Evolutionary conservation across 495 filamentous ascomycete species (phyloP), one percentile per base, ranked within the genome.

Genomic region (Neurospora terricola): DNA sequence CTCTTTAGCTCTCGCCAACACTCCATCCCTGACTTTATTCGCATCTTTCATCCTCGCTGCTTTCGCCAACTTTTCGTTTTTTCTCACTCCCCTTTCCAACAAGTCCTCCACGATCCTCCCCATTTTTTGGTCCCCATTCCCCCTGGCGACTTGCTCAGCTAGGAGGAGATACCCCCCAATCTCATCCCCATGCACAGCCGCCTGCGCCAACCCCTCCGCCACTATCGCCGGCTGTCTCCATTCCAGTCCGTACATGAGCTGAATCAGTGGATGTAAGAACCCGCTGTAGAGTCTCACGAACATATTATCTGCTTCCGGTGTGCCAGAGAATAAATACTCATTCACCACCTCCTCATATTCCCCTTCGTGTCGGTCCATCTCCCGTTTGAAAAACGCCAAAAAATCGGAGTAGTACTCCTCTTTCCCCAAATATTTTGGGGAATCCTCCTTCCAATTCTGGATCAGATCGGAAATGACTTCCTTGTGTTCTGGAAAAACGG

Each of bases 171-270:
- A 86, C 18, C 38, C 75, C 7, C 79, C 81, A 0, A 91, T 78
- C 78, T 86, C 86, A 45, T 84, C 77, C 0, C 83, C 81, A 75
- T 93, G 90, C 8, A 92, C 86, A 4, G 90, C 88, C 10, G 91
- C 83, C 83, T 95, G 89, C 4, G 94, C 92, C 7, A 97, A 85
- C 3, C 83, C 94, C 85, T 96, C 90, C 2, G 93, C 92, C 21
- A 97, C 85, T 48, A 97, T 89, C 43, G 91, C 92, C 5, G 92
- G 92, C 77, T 95, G 92, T 2, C 86, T 75, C 82, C 93, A 96
- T 75, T 97, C 93, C 21, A 97, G 75, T 2, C 90, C 93, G 77
- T 92, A 96, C 45, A 93, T 92, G 12, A 97, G 86, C 75, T 97
- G 93, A 75, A 97, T 97, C 8, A 95, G 73, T 10, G 93, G 92